Evolutionary conservation across 1,284 basidiomycete species (phyloP).

Genomic region (Erythrobasidium hasegawianum): DNA sequence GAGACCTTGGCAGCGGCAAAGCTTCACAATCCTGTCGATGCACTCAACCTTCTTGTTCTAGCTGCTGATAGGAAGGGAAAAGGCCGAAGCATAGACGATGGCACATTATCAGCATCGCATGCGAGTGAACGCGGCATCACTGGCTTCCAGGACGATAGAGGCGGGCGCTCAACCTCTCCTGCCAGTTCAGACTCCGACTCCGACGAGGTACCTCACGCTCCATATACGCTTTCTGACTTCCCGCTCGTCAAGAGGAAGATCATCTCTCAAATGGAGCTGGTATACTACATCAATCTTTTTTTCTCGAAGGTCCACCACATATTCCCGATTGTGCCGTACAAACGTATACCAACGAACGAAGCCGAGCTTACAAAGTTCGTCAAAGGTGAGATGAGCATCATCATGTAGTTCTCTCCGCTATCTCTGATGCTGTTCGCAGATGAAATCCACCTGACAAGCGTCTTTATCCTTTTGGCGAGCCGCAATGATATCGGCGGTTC

Average conservation of each 20-base stretch:
- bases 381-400: neutral
- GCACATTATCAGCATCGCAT: neutral
- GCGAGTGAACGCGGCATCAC: neutral
- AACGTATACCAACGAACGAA: conserved; percentile 49
- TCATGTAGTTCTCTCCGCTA: neutral
- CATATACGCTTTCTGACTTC: conserved; percentile 42
- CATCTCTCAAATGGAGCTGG: conserved; percentile 46
- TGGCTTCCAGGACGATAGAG: neutral
- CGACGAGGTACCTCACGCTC: neutral
- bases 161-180: neutral
- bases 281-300: conserved; percentile 48
- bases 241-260: conserved; percentile 50
- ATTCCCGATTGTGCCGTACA: conserved; percentile 51
- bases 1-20: conserved; percentile 34
- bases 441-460: conserved; percentile 51
- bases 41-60: conserved; percentile 33
- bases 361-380: conserved; percentile 49
- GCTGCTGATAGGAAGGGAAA: conserved; percentile 35
- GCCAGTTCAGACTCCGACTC: neutral
- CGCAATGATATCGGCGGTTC: conserved; percentile 44
- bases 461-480: conserved; percentile 52
- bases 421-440: conserved; percentile 40
- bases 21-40: conserved; percentile 36
- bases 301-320: conserved; percentile 52
- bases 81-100: conserved; percentile 9